A percentile compares a stretch with the other conserved stretches of the same genome.
Conservation (phyloP, 805 yeast species). For the Teunomyces barrocoloradensis region DNA sequence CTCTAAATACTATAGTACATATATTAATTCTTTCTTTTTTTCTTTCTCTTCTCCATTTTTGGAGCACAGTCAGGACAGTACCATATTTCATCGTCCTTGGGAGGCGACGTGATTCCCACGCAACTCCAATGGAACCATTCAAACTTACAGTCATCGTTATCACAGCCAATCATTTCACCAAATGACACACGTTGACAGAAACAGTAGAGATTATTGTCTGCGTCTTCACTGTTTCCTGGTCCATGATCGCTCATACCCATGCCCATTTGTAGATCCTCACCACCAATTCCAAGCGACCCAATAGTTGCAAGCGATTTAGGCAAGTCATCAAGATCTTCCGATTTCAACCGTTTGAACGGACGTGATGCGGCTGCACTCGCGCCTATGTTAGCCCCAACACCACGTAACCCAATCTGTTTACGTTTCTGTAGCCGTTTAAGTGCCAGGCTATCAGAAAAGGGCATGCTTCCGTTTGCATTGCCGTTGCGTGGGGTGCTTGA, state of each 20-base stretch:
- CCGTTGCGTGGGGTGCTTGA: conserved; percentile 31
- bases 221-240: conserved; percentile 39
- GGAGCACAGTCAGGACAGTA: conserved; percentile 82
- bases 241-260: conserved; percentile 7
- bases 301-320: background rate
- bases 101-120: conserved; percentile 85
- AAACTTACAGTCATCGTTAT: conserved; percentile 78
- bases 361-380: conserved; percentile 4
- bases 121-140: conserved; percentile 98
- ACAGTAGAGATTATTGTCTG: conserved; percentile 58
- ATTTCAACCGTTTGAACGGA: conserved; percentile 11
- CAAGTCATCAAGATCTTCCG: conserved; percentile 14
- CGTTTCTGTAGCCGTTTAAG: conserved; percentile 24
- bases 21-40: conserved; percentile 30
- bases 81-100: conserved; percentile 81
- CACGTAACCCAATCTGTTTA: conserved; percentile 12
- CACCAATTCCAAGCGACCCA: conserved; percentile 1
- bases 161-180: conserved; percentile 97
- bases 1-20: background rate
- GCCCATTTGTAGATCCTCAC: conserved; percentile 1
- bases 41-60: conserved; percentile 44
- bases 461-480: conserved; percentile 6
- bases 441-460: conserved; percentile 6
- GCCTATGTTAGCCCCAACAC: conserved; percentile 6
- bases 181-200: conserved; percentile 91